These are phyloP conservation scores for Sanghuangporus weigelae DNA, from an alignment of 1,284 basidiomycete species.

Conservation along the genomic window DNA sequence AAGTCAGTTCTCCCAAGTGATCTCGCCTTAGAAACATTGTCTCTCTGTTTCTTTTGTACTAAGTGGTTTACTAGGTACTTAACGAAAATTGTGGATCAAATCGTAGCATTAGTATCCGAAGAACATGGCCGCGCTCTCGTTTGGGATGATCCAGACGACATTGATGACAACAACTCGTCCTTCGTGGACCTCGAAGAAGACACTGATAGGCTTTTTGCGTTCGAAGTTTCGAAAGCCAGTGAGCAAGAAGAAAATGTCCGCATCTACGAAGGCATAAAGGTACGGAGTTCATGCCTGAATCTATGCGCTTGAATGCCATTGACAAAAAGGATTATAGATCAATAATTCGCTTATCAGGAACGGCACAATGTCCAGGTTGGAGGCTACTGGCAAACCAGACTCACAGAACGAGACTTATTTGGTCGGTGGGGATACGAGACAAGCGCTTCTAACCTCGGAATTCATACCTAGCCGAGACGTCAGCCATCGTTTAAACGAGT, in stretches of 20 bases:
- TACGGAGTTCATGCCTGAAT: slow-evolving; percentile 21
- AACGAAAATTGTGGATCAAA: slow-evolving; percentile 50
- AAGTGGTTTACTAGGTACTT: slow-evolving; percentile 39
- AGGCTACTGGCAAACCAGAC: not conserved
- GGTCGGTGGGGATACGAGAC: slow-evolving; percentile 22
- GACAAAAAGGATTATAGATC: not conserved
- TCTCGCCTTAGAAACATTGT: not conserved
- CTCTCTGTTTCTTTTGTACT: not conserved
- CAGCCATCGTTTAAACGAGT: not conserved
- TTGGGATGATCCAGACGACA: slow-evolving; percentile 33
- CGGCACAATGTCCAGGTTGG: not conserved
- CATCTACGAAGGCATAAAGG: slow-evolving; percentile 38
- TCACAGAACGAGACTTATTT: slow-evolving; percentile 18
- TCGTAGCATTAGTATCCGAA: slow-evolving; percentile 41
- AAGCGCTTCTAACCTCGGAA: slow-evolving; percentile 19
- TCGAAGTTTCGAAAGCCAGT: slow-evolving; percentile 50
- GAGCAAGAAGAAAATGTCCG: slow-evolving; percentile 52
- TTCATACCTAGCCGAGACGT: slow-evolving; percentile 11
- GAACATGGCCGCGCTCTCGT: slow-evolving; percentile 39
- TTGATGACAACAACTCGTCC: not conserved
- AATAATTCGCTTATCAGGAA: slow-evolving; percentile 3
- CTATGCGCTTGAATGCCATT: not conserved
- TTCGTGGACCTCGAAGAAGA: slow-evolving; percentile 28
- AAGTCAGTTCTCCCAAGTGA: slow-evolving; percentile 30
- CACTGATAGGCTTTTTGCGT: slow-evolving; percentile 44